phyloP scores from a whole-genome alignment of 495 filamentous ascomycete species.

The Penicillium lagena region DNA sequence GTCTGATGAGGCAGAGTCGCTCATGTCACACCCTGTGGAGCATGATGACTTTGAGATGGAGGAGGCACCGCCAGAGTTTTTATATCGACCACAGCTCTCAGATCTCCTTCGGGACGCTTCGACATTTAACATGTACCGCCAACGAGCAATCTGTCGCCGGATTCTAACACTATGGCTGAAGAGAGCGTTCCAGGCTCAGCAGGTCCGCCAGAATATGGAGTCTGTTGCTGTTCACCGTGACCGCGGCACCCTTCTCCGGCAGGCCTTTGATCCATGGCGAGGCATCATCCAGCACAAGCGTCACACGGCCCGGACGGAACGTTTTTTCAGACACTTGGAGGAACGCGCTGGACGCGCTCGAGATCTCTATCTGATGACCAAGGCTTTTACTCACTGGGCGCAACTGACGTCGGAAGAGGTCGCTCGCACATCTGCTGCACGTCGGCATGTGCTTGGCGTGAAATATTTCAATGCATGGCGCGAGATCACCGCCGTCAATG shows the following conservation, averaged over 20 bases:
- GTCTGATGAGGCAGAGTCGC: conserved; percentile 20
- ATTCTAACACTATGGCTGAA: conserved; percentile 50
- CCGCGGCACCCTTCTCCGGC: conserved; percentile 42
- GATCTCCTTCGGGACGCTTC: conserved; percentile 54
- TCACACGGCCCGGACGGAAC: conserved; percentile 44
- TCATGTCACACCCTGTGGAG: conserved; percentile 15
- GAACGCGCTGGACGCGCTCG: conserved; percentile 54
- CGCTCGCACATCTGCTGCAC: conserved; percentile 51
- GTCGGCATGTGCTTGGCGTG: conserved; percentile 60
- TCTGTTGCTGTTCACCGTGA: conserved; percentile 46
- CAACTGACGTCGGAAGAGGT: conserved; percentile 54
- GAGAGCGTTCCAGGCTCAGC: conserved; percentile 36
- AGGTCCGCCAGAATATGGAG: conserved; percentile 41
- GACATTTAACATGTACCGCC: conserved; percentile 49
- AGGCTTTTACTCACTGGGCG: conserved; percentile 71
- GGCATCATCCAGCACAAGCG: conserved; percentile 39
- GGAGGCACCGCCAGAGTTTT: conserved; percentile 28
- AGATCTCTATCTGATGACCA: conserved; percentile 60
- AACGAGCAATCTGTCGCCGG: conserved; percentile 39
- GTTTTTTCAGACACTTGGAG: conserved; percentile 58
- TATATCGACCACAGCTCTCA: conserved; percentile 48
- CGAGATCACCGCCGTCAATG: conserved; percentile 64
- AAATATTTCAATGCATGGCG: conserved; percentile 76
- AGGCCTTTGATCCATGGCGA: conserved; percentile 55
- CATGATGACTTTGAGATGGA: conserved; percentile 23